These are phyloP conservation scores for Carex parvula DNA, from an alignment of 176 grass and related monocot species.

Conservation along the genomic window DNA sequence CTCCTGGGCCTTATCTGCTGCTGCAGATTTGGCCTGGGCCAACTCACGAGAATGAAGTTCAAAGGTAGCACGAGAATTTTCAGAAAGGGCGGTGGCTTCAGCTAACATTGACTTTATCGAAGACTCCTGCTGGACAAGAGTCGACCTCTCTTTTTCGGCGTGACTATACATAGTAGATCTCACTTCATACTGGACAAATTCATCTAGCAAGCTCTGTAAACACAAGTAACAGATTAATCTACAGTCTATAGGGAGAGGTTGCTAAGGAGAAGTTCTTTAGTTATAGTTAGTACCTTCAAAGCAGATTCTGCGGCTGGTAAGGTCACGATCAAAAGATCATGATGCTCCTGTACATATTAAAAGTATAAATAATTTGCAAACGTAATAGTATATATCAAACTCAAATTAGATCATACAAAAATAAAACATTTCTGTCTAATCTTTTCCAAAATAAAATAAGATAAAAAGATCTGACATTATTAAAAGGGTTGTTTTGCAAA, in stretches of 20 bases:
- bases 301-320: constrained; percentile 71
- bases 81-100: constrained; percentile 66
- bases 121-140: constrained; percentile 71
- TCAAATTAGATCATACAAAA: constrained; percentile 16
- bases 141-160: constrained; percentile 89
- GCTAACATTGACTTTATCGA: constrained; percentile 72
- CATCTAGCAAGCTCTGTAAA: constrained; percentile 64
- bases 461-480: not conserved
- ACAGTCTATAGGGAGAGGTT: not conserved
- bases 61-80: constrained; percentile 67
- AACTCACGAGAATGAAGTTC: constrained; percentile 75
- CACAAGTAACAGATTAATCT: constrained; percentile 9
- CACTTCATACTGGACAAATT: constrained; percentile 66
- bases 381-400: not conserved
- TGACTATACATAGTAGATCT: constrained; percentile 70
- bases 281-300: constrained; percentile 59
- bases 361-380: constrained; percentile 20
- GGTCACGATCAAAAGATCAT: constrained; percentile 77
- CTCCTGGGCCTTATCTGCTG: constrained; percentile 63
- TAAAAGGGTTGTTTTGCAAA: not conserved
- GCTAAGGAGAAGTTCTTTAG: constrained; percentile 15
- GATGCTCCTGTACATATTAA: constrained; percentile 65
- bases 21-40: constrained; percentile 56
- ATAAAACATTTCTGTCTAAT: constrained; percentile 23
- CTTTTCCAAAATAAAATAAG: constrained; percentile 14